phyloP scores from a whole-genome alignment of 2,329 filamentous ascomycete species.

The Aspergillus vadensis region DNA sequence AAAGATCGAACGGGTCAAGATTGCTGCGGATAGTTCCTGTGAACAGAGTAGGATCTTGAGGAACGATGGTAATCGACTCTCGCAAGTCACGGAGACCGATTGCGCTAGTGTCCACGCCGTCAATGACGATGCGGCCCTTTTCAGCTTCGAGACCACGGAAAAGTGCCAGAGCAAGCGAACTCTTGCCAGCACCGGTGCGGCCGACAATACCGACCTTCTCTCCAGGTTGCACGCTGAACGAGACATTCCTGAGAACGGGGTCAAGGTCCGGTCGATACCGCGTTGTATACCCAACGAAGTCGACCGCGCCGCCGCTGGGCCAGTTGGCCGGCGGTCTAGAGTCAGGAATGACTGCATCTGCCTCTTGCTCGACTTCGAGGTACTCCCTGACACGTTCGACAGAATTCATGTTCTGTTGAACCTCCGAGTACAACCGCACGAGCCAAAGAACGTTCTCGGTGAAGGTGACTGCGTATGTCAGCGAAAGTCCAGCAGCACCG shows the following conservation, averaged over 20 bases:
- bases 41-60: slow-evolving; percentile 91
- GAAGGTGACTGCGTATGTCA: slow-evolving; percentile 95
- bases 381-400: slow-evolving; percentile 98
- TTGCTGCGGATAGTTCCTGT: slow-evolving; percentile 90
- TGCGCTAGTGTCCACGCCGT: slow-evolving; percentile 82
- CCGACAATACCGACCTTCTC: slow-evolving; percentile 98
- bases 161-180: slow-evolving; percentile 85
- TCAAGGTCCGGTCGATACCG: slow-evolving; percentile 86
- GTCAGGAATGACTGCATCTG: slow-evolving; percentile 72
- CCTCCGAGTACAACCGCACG: slow-evolving; percentile 87
- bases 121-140: slow-evolving; percentile 83
- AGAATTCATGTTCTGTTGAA: slow-evolving; percentile 99
- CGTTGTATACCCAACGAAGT: slow-evolving; percentile 87
- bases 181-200: slow-evolving; percentile 93
- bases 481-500: slow-evolving; percentile 86
- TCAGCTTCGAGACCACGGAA: slow-evolving; percentile 94
- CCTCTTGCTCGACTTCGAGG: slow-evolving; percentile 93
- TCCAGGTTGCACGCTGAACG: slow-evolving; percentile 78
- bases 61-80: slow-evolving; percentile 94
- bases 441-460: slow-evolving; percentile 97
- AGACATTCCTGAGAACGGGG: slow-evolving; percentile 78
- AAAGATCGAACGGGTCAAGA: slow-evolving; percentile 85
- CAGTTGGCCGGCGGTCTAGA: slow-evolving; percentile 76
- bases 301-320: slow-evolving; percentile 81
- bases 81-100: slow-evolving; percentile 94